These are phyloP conservation scores for Myxozyma geophila DNA, from an alignment of 805 yeast genomes.

Conservation along the genomic window DNA sequence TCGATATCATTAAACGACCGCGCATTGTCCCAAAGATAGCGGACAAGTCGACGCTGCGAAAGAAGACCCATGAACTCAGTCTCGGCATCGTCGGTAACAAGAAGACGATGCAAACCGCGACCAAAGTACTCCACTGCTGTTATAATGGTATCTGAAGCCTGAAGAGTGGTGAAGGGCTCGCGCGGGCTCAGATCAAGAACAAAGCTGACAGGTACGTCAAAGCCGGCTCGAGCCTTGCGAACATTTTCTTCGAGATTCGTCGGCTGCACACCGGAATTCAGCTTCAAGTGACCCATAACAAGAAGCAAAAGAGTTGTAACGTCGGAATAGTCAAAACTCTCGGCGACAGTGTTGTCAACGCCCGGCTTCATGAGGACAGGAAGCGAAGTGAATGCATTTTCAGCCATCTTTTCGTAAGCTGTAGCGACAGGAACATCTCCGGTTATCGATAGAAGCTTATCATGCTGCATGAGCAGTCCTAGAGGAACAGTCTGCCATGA, in stretches of 20 bases:
- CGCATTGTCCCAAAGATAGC: slow-evolving; percentile 90
- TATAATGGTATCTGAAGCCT: slow-evolving; percentile 62
- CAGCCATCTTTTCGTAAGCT: slow-evolving; percentile 78
- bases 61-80: slow-evolving; percentile 71
- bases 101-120: slow-evolving; percentile 93
- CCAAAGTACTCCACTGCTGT: slow-evolving; percentile 86
- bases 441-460: slow-evolving; percentile 72
- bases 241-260: slow-evolving; percentile 49
- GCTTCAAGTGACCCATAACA: slow-evolving; percentile 72
- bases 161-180: slow-evolving; percentile 81
- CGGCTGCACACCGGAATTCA: slow-evolving; percentile 31
- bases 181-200: slow-evolving; percentile 84
- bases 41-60: slow-evolving; percentile 86
- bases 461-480: slow-evolving; percentile 74
- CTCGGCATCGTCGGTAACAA: slow-evolving; percentile 62
- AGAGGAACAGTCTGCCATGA: slow-evolving; percentile 73
- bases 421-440: slow-evolving; percentile 76
- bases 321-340: slow-evolving; percentile 91
- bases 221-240: slow-evolving; percentile 77
- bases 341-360: slow-evolving; percentile 63
- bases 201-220: slow-evolving; percentile 88
- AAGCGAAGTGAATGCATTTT: slow-evolving; percentile 77
- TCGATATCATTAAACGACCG: slow-evolving; percentile 83
- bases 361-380: slow-evolving; percentile 61
- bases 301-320: slow-evolving; percentile 82